Base-by-base conservation (phyloP, 352 stramenopile species). In the Plasmopara viticola region DNA sequence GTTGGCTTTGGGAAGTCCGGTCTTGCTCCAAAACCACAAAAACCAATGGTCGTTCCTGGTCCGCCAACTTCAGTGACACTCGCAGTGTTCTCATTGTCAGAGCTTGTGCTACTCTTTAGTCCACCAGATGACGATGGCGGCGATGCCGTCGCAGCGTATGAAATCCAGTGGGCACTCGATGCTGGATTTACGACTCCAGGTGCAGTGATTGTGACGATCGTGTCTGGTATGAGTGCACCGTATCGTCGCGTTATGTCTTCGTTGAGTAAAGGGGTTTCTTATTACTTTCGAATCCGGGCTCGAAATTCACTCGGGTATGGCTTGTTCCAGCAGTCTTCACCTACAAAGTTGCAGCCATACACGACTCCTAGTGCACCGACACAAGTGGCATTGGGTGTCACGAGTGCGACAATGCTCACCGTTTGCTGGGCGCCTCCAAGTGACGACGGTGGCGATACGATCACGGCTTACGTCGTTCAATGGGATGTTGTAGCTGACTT, bases 401-500 rank as follows among this genome's bases (percentile, higher is more conserved):
- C 82, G 6, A 79, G 84, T 29, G 75, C 89, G 38, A 97, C 84
- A 6, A 95, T 97, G 87, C 70, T 98, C 30, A 97, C 87, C 4
- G 78, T 97, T 28, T 74, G 84, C 17, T 98, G 86, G 77, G 64
- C 70, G 15, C 63, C 76, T 5, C 94, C 94, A n/a, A 54, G 64
- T 38, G 88, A 95, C 59, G 70, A 97, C 44, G 92, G 93, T 15
- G 93, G 94, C 43, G 88, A 97, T 47, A 45, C 62, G 1, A 80
- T 98, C 42, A 90, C 77, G 0, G 77, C 76, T 8, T 98, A 97
- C 51, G 49, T 90, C 6, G 74, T 98, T 9, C 86, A 97, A 58
- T 98, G 93, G 90, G 91, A 98, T 58, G 86, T 90, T 18, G 79
- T 78, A 6, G 57, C 77, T 20, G 81, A 62, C 31, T 98, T 98